phyloP scores from a whole-genome alignment of 495 filamentous ascomycete species.

The Tetracladium setigerum region DNA sequence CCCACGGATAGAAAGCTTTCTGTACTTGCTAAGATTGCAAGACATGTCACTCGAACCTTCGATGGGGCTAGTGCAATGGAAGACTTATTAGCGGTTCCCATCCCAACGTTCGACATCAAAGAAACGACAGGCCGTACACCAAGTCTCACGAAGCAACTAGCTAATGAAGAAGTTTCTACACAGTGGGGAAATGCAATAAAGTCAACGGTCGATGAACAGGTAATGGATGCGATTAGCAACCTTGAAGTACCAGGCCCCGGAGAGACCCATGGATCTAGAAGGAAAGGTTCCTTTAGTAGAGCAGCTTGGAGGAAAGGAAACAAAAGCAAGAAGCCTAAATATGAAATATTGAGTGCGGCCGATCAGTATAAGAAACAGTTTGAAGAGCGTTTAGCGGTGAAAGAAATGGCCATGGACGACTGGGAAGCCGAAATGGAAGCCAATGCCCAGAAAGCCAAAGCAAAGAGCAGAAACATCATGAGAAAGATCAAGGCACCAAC shows the following conservation, averaged over 20 bases:
- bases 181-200: conserved; percentile 13
- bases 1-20: conserved; percentile 9
- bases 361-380: conserved; percentile 7
- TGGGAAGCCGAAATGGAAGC: conserved; percentile 18
- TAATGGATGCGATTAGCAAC: neutral
- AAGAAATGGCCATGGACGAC: conserved; percentile 14
- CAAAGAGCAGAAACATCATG: conserved; percentile 15
- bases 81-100: conserved; percentile 7
- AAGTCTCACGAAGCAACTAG: neutral
- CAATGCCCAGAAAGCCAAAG: conserved; percentile 10
- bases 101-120: conserved; percentile 5
- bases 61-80: conserved; percentile 13
- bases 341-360: conserved; percentile 2
- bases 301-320: neutral
- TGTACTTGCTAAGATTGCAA: conserved; percentile 13
- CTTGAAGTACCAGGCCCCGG: conserved; percentile 2
- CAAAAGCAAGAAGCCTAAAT: neutral
- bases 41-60: conserved; percentile 7
- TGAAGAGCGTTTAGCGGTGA: conserved; percentile 9
- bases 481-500: conserved; percentile 10
- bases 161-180: conserved; percentile 1
- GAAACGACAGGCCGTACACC: neutral
- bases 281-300: conserved; percentile 2
- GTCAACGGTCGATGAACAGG: neutral
- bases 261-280: neutral